Conservation (phyloP, 306 rosid species). For the Fragaria ananassa region DNA sequence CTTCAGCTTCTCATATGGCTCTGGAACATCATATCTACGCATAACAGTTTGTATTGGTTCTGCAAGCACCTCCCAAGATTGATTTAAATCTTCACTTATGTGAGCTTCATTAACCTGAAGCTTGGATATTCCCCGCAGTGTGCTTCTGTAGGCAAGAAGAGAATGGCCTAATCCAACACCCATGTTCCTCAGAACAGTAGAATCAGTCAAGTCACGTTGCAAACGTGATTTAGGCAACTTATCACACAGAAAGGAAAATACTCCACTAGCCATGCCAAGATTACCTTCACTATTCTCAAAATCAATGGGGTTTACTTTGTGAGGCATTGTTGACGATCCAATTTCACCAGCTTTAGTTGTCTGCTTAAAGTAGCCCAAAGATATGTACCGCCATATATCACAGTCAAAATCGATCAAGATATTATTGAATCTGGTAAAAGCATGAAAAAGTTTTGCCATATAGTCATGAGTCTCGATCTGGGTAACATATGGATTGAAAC, state of each 20-base stretch:
- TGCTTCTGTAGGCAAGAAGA: conserved; percentile 79
- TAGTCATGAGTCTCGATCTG: conserved; percentile 96
- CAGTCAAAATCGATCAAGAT: conserved; percentile 73
- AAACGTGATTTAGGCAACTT: conserved; percentile 87
- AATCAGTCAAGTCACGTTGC: conserved; percentile 90
- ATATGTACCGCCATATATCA: conserved; percentile 88
- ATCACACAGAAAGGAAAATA: conserved; percentile 65
- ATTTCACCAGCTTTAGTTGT: conserved; percentile 65
- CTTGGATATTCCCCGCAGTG: conserved; percentile 77
- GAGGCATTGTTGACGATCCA: conserved; percentile 95
- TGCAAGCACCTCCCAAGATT: conserved; percentile 94
- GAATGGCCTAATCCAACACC: conserved; percentile 88
- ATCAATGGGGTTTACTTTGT: conserved; percentile 95
- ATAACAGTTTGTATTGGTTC: conserved; percentile 97
- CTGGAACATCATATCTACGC: conserved; percentile 91
- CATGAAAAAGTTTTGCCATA: conserved; percentile 75
- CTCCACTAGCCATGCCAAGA: conserved; percentile 77
- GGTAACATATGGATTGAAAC: conserved; percentile 61
- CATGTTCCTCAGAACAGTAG: conserved; percentile 88
- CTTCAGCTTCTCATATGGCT: conserved; percentile 92
- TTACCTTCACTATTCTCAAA: conserved; percentile 95
- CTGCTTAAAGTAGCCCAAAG: conserved; percentile 53
- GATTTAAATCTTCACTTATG: conserved; percentile 72
- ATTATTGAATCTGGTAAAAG: conserved; percentile 62
- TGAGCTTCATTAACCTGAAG: conserved; percentile 89